A percentile compares a stretch with the other conserved stretches of the same genome.
phyloP scores from a whole-genome alignment of 2,329 filamentous ascomycete species.

The Scedosporium boydii region DNA sequence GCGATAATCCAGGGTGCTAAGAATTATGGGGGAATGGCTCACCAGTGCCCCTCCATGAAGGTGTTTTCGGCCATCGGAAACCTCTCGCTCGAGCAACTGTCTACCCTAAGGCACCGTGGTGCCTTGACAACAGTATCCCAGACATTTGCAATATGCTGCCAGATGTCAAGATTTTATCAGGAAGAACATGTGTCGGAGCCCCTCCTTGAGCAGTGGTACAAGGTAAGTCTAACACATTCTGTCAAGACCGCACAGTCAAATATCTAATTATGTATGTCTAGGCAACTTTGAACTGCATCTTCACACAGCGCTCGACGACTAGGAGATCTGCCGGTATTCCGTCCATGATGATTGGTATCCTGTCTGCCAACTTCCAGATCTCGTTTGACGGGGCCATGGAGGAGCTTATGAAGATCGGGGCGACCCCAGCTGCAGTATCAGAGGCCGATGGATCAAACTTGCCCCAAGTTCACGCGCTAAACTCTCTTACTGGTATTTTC shows the following conservation, averaged over 20 bases:
- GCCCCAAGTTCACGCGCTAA: conserved; percentile 89
- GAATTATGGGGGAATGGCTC: not conserved
- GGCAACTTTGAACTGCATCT: conserved; percentile 61
- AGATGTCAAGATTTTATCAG: conserved; percentile 43
- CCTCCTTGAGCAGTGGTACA: conserved; percentile 62
- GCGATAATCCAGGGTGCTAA: conserved; percentile 5
- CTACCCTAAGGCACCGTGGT: conserved; percentile 76
- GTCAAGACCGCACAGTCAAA: not conserved
- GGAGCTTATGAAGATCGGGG: conserved; percentile 51
- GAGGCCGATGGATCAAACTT: conserved; percentile 58
- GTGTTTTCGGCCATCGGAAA: conserved; percentile 60
- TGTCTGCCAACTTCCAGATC: conserved; percentile 59
- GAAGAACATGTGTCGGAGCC: conserved; percentile 22
- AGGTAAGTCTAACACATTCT: conserved; percentile 29
- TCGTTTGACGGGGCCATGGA: conserved; percentile 40
- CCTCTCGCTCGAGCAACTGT: conserved; percentile 72
- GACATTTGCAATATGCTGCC: conserved; percentile 75
- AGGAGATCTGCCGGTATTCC: conserved; percentile 87
- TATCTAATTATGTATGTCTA: conserved; percentile 8
- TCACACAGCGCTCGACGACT: conserved; percentile 70
- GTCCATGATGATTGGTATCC: conserved; percentile 71
- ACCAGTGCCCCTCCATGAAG: conserved; percentile 22
- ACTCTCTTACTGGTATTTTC: conserved; percentile 87
- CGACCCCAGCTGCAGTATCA: conserved; percentile 39
- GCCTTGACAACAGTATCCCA: conserved; percentile 89